A percentile compares a stretch with the other conserved stretches of the same genome.
Evolutionary conservation across 352 stramenopile genomes (phyloP).

Genomic region (Phytophthora megakarya): DNA sequence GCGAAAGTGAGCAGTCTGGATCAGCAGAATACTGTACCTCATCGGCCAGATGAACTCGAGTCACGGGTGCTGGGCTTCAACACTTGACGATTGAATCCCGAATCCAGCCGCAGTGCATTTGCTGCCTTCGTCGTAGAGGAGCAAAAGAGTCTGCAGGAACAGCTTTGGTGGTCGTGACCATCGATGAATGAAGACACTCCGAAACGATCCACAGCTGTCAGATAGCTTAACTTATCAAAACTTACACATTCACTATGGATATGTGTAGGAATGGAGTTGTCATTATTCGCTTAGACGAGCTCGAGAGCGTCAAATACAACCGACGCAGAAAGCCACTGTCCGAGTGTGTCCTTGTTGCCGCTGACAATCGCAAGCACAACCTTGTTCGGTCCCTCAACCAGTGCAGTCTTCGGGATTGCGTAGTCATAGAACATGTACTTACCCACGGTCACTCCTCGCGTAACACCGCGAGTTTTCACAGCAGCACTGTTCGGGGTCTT

Average conservation of each 20-base stretch:
- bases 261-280: not conserved
- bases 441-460: conserved; percentile 44
- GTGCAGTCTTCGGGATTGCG: conserved; percentile 40
- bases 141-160: not conserved
- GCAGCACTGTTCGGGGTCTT: conserved; percentile 36
- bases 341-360: conserved; percentile 41
- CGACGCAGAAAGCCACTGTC: conserved; percentile 48
- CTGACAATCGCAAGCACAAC: conserved; percentile 48
- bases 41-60: conserved; percentile 5
- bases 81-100: not conserved
- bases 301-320: conserved; percentile 61
- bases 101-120: conserved; percentile 26
- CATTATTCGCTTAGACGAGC: conserved; percentile 31
- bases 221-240: no score
- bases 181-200: conserved; percentile 7
- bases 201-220: conserved; percentile 25
- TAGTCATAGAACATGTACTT: conserved; percentile 63
- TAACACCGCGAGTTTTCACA: conserved; percentile 55
- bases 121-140: conserved; percentile 16
- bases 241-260: not conserved
- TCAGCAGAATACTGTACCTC: not conserved
- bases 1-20: conserved; percentile 9
- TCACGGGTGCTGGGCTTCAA: not conserved
- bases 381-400: conserved; percentile 44
- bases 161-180: conserved; percentile 3